Evolutionary conservation across 768 basidiomycete genomes (phyloP), one percentile per base, ranked within the genome.

Genomic region (Mycena leptocephala): DNA sequence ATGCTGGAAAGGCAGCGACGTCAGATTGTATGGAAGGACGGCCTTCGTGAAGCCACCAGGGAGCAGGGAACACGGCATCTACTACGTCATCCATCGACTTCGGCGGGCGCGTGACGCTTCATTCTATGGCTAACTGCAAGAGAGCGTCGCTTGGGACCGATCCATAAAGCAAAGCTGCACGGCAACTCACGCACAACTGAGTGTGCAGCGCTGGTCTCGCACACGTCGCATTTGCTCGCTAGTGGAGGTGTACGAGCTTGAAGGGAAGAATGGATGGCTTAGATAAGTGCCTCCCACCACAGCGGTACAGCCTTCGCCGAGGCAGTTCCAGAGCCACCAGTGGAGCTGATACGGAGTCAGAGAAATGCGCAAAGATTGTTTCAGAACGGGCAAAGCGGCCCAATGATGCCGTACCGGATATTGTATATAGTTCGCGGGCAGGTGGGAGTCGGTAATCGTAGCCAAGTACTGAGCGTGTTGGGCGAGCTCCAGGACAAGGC

Each of bases 201-300:
- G 62, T 64, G 62, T 64, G 41, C 62, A 64, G 41, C 24, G 41
- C 62, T 64, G 39, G 41, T 41, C 62, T 64, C 28, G 62, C 41
- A 46, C 61, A 37, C 39, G 28, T 64, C 62, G 62, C 62, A 64
- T 64, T 64, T 46, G 41, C 62, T 64, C 39, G 41, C 26, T 14
- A 30, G 13, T 64, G 26, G 39, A 46, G 62, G 26, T 32, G 59
- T 39, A 18, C 41, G 33, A n/a, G n/a, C n/a, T n/a, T n/a, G n/a
- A 61, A 37, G 59, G 59, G 59, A 61, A 37, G 35, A 61, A 64
- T 64, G 62, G 62, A 63, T 63, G 62, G 62, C 62, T 63, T 63
- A 37, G 39, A 63, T 63, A 41, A 30, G 14, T 43, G 62, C 41
- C 39, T 61, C 59, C 59, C 32, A 59, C 35, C n/a, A 37, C 35